phyloP scores from a whole-genome alignment of 257 asterid genomes.

The Solanum corneliomulleri region DNA sequence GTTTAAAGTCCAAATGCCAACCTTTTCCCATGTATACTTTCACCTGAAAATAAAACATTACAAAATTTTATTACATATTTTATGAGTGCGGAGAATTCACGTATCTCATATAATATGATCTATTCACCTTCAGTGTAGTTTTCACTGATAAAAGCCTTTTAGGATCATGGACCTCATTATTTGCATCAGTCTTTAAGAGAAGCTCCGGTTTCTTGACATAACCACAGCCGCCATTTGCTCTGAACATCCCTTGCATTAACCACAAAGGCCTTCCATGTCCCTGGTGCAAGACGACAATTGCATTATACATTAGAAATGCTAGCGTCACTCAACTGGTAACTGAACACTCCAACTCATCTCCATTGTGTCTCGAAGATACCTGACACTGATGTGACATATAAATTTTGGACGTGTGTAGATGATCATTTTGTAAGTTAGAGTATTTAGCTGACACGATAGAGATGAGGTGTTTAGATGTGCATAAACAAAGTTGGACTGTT shows the following conservation, averaged over 20 bases:
- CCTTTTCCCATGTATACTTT: slow-evolving; percentile 72
- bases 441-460: not conserved
- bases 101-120: not conserved
- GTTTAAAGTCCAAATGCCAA: slow-evolving; percentile 60
- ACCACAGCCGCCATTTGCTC: slow-evolving; percentile 82
- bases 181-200: slow-evolving; percentile 23
- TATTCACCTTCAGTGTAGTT: slow-evolving; percentile 43
- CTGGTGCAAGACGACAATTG: slow-evolving; percentile 9
- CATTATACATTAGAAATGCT: not conserved
- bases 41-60: slow-evolving; percentile 22
- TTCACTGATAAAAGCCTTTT: slow-evolving; percentile 29
- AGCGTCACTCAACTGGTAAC: not conserved
- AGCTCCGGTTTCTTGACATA: slow-evolving; percentile 67
- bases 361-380: not conserved
- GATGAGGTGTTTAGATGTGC: not conserved
- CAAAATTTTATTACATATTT: not conserved
- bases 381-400: not conserved
- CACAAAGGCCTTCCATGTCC: slow-evolving; percentile 63
- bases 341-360: not conserved
- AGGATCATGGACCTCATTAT: slow-evolving; percentile 48
- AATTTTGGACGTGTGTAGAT: not conserved
- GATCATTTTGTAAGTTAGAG: not conserved
- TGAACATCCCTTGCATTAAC: slow-evolving; percentile 79
- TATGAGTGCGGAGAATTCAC: not conserved
- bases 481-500: not conserved